A percentile compares a stretch with the other conserved stretches of the same genome.
Evolutionary conservation across 2,329 filamentous ascomycete species (phyloP).

Genomic region (Penicillium aurantiogriseum): DNA sequence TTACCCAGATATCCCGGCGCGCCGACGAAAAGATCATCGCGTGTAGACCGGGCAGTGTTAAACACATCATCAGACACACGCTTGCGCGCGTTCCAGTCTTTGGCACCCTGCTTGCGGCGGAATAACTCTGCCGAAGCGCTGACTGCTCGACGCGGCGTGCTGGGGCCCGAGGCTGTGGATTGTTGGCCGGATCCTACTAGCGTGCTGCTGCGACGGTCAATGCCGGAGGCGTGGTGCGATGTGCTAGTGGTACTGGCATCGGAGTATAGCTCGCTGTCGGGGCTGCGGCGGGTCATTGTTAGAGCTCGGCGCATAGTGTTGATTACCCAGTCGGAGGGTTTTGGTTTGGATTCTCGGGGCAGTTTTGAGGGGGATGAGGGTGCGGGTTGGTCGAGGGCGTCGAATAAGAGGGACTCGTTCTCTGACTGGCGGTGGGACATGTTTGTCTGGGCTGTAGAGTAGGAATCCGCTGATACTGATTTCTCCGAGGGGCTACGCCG

Average conservation of each 20-base stretch:
- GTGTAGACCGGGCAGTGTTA: slow-evolving; percentile 16
- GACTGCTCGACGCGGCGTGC: slow-evolving; percentile 45
- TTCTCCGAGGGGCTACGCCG: slow-evolving; percentile 33
- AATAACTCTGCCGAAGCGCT: slow-evolving; percentile 49
- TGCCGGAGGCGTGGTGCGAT: slow-evolving; percentile 28
- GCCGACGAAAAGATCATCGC: slow-evolving; percentile 29
- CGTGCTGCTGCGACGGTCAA: slow-evolving; percentile 29
- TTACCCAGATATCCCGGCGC: slow-evolving; percentile 29
- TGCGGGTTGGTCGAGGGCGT: slow-evolving; percentile 32
- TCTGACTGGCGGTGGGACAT: slow-evolving; percentile 53
- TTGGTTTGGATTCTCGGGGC: slow-evolving; percentile 37
- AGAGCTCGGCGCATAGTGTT: slow-evolving; percentile 67
- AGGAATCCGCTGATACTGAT: slow-evolving; percentile 49
- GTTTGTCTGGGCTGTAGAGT: slow-evolving; percentile 51
- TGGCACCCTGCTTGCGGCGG: slow-evolving; percentile 52
- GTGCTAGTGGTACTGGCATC: neutral
- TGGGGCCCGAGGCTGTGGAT: slow-evolving; percentile 11
- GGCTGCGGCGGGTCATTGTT: slow-evolving; percentile 40
- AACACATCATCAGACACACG: slow-evolving; percentile 23
- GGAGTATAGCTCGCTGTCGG: slow-evolving; percentile 18
- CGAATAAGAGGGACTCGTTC: slow-evolving; percentile 52
- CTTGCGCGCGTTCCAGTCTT: slow-evolving; percentile 51
- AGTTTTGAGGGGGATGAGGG: slow-evolving; percentile 29
- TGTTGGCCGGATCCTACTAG: slow-evolving; percentile 17
- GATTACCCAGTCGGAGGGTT: slow-evolving; percentile 67